Conservation (phyloP, 495 filamentous ascomycete genomes). For the Sphaerosporella brunnea region DNA sequence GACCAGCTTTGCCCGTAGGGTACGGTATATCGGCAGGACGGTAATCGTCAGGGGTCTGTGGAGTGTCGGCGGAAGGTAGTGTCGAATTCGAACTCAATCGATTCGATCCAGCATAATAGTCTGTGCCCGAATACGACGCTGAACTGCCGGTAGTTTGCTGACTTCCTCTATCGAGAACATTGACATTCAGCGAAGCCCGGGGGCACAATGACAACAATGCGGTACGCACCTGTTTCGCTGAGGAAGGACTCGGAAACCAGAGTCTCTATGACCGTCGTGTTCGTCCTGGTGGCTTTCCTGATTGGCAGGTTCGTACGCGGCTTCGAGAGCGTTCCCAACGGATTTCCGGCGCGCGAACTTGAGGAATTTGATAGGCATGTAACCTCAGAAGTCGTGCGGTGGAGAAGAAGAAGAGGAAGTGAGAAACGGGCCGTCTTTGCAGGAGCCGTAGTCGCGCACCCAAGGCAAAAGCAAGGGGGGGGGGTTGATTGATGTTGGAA, state of each 20-base stretch:
- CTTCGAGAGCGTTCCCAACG: slow-evolving; percentile 45
- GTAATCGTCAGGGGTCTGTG: slow-evolving; percentile 24
- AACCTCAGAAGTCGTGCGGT: slow-evolving; percentile 9
- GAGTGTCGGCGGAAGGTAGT: slow-evolving; percentile 23
- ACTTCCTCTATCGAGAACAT: background rate
- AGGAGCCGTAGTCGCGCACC: background rate
- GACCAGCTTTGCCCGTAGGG: background rate
- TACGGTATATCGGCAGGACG: slow-evolving; percentile 11
- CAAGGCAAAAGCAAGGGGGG: background rate
- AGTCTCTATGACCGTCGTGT: slow-evolving; percentile 5
- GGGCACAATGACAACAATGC: background rate
- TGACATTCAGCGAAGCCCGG: background rate
- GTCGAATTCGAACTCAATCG: slow-evolving; percentile 26
- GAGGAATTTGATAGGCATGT: slow-evolving; percentile 54
- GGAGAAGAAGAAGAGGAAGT: background rate
- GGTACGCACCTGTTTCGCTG: slow-evolving; percentile 20
- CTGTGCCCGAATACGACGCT: slow-evolving; percentile 22
- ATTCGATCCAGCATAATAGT: slow-evolving; percentile 25
- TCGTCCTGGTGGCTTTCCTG: slow-evolving; percentile 19
- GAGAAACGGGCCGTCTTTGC: slow-evolving; percentile 3
- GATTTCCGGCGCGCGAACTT: slow-evolving; percentile 54
- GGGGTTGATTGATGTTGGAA: background rate
- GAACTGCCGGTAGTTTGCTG: slow-evolving; percentile 11
- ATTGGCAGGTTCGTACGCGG: slow-evolving; percentile 26
- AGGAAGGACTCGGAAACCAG: slow-evolving; percentile 15